phyloP scores from a whole-genome alignment of 2,329 filamentous ascomycete genomes.

The Pseudodiploospora longispora region DNA sequence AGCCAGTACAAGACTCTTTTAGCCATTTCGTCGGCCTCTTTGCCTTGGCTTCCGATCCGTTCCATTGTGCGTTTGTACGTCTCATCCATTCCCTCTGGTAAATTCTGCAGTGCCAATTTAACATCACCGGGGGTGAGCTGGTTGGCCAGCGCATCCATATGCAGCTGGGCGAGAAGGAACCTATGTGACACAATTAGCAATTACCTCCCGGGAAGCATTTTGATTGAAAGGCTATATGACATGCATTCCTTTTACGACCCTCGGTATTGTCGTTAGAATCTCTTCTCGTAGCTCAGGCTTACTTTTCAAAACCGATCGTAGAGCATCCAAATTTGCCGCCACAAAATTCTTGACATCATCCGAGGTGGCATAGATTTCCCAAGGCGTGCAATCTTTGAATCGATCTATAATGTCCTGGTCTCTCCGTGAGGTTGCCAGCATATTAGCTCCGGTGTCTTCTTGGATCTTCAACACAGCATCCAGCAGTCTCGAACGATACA shows the following conservation, averaged over 20 bases:
- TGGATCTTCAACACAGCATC: neutral
- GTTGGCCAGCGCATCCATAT: neutral
- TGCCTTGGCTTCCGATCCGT: conserved; percentile 28
- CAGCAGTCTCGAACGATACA: neutral
- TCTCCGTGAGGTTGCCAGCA: neutral
- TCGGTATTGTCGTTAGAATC: neutral
- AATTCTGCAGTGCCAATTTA: neutral
- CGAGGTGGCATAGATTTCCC: neutral
- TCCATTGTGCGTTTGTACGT: conserved; percentile 15
- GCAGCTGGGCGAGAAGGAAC: neutral
- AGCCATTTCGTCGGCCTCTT: conserved; percentile 24
- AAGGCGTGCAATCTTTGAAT: neutral
- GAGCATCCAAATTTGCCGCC: neutral
- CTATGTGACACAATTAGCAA: neutral
- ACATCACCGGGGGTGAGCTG: neutral
- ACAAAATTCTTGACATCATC: neutral
- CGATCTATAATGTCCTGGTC: neutral
- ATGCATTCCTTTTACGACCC: neutral
- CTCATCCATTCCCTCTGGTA: neutral
- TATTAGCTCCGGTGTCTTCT: neutral
- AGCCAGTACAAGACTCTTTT: conserved; percentile 31
- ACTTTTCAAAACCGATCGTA: neutral
- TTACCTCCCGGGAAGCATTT: neutral
- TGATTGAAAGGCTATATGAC: neutral
- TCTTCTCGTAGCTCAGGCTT: neutral